Conservation (phyloP, 306 rosid genomes). For the Castanea crenata region DNA sequence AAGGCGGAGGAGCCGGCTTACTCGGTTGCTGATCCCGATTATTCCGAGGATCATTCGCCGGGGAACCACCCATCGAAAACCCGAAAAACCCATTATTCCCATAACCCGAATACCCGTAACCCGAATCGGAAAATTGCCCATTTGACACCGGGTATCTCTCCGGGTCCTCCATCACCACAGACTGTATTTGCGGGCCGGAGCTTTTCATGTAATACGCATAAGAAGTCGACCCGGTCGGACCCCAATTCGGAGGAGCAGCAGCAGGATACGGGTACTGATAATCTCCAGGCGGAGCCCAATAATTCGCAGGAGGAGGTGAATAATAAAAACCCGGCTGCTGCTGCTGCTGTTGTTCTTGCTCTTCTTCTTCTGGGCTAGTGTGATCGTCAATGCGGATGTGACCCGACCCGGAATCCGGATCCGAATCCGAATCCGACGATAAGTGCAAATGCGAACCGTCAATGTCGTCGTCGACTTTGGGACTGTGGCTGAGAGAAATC, state of each 20-base stretch:
- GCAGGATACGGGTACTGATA: conserved; percentile 15
- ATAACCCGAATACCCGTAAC: conserved; percentile 35
- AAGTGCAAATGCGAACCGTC: conserved; percentile 68
- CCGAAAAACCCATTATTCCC: conserved; percentile 59
- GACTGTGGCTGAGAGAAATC: conserved; percentile 34
- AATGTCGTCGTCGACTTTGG: neutral
- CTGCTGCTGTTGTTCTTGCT: neutral
- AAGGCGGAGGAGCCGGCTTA: conserved; percentile 67
- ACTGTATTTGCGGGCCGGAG: conserved; percentile 50
- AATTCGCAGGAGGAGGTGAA: too few species aligned
- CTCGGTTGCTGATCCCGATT: conserved; percentile 21
- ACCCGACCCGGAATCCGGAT: conserved; percentile 47
- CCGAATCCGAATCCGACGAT: conserved; percentile 67
- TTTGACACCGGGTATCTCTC: conserved; percentile 36
- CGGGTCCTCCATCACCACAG: conserved; percentile 52
- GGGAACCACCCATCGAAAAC: conserved; percentile 50
- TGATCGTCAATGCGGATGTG: conserved; percentile 51
- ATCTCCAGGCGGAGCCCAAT: neutral
- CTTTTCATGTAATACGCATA: conserved; percentile 60
- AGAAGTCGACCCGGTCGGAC: conserved; percentile 33
- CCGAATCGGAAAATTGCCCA: conserved; percentile 47
- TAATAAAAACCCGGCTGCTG: too few species aligned
- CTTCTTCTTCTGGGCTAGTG: conserved; percentile 42
- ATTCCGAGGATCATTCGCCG: conserved; percentile 23
- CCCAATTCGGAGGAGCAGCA: conserved; percentile 28